Conservation (phyloP, 345 rosid species). For the Draba incana region DNA sequence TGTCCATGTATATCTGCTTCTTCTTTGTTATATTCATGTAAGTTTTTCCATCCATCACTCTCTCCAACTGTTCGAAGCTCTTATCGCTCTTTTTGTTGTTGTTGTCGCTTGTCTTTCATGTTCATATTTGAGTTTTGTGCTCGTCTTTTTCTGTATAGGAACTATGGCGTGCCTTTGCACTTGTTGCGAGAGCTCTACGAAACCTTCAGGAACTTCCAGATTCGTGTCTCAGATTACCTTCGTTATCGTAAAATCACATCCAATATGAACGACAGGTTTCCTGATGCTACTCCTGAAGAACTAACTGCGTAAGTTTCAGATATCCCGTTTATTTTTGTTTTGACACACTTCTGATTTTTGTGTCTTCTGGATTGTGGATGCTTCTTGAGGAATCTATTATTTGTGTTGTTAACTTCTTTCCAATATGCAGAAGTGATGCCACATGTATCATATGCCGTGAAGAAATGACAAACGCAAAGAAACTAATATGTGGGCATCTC, state of each 20-base stretch:
- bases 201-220: constrained; percentile 92
- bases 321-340: constrained; percentile 8
- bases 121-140: not conserved
- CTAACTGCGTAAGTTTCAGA: constrained; percentile 66
- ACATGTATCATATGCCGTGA: constrained; percentile 98
- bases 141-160: constrained; percentile 50
- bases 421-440: constrained; percentile 75
- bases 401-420: constrained; percentile 27
- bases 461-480: constrained; percentile 97
- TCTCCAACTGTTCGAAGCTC: not conserved
- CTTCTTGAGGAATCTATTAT: constrained; percentile 15
- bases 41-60: constrained; percentile 43
- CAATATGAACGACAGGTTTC: constrained; percentile 96
- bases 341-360: not conserved
- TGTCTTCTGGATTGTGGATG: constrained; percentile 5
- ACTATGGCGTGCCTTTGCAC: constrained; percentile 96
- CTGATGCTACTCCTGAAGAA: constrained; percentile 95
- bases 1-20: constrained; percentile 95
- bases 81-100: not conserved
- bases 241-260: constrained; percentile 94
- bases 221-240: constrained; percentile 90
- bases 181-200: constrained; percentile 94
- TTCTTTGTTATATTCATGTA: constrained; percentile 96
- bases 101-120: not conserved
- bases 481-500: constrained; percentile 91